These are phyloP conservation scores for Wickerhamiella azyma DNA, from an alignment of 805 yeast species.

Conservation along the genomic window DNA sequence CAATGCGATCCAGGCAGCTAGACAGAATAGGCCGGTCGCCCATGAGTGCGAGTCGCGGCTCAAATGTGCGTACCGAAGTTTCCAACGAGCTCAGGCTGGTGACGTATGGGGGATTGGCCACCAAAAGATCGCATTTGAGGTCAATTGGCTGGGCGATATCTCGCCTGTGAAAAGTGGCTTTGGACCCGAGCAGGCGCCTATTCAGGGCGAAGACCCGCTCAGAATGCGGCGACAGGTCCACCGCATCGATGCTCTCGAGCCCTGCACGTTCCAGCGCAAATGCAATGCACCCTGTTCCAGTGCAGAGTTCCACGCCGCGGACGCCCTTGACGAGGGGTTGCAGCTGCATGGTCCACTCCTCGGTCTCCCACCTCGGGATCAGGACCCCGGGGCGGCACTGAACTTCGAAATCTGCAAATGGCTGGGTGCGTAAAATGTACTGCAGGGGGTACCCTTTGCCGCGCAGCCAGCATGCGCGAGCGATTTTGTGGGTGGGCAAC, in stretches of 20 bases:
- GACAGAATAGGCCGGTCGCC: conserved; percentile 64
- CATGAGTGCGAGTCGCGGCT: conserved; percentile 66
- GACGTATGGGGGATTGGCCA: conserved; percentile 90
- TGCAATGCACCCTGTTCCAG: conserved; percentile 77
- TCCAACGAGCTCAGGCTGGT: conserved; percentile 32
- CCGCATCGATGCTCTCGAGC: conserved; percentile 45
- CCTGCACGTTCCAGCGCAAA: conserved; percentile 22
- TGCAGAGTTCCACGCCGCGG: conserved; percentile 54
- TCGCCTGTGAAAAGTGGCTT: conserved; percentile 9
- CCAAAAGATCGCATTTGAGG: conserved; percentile 36
- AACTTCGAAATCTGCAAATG: conserved; percentile 61
- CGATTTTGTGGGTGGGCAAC: conserved; percentile 35
- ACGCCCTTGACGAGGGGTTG: conserved; percentile 7
- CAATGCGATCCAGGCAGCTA: conserved; percentile 37
- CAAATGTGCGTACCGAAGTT: conserved; percentile 52
- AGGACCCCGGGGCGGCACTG: conserved; percentile 50
- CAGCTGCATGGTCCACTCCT: conserved; percentile 61
- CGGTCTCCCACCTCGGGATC: conserved; percentile 93
- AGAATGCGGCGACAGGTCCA: conserved; percentile 39
- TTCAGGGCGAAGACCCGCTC: conserved; percentile 28
- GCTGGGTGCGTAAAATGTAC: conserved; percentile 73
- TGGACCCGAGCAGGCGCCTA: conserved; percentile 6
- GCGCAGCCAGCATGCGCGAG: conserved; percentile 40
- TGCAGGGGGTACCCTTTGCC: conserved; percentile 56
- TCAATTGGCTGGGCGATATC: conserved; percentile 9